phyloP scores from a whole-genome alignment of 768 basidiomycete genomes.

The Leccinum rimulosum region DNA sequence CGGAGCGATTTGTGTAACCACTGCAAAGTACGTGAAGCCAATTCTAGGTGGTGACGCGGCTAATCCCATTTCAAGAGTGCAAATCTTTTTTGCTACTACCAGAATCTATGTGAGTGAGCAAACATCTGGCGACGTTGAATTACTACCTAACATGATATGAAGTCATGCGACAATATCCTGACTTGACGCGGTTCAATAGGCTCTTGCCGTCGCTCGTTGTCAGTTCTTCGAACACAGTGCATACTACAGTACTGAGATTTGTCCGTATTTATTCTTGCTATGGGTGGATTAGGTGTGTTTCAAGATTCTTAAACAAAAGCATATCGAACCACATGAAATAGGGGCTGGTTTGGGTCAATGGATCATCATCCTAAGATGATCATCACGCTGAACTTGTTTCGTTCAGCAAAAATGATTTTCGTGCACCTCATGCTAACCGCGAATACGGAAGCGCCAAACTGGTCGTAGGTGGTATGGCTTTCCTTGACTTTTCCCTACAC shows the following conservation, averaged over 20 bases:
- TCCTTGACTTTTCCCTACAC: neutral
- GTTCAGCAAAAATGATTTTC: neutral
- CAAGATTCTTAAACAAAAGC: too few relatives aligned
- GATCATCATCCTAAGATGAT: neutral
- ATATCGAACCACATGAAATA: neutral
- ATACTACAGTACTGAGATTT: neutral
- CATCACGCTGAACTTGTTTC: neutral
- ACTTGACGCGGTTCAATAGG: neutral
- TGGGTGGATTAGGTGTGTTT: constrained; percentile 4
- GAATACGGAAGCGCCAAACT: neutral
- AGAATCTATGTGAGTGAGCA: too few relatives aligned
- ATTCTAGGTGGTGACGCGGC: too few relatives aligned
- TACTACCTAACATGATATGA: too few relatives aligned
- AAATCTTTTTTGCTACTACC: too few relatives aligned
- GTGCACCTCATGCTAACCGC: too few relatives aligned
- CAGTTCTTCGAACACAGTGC: neutral
- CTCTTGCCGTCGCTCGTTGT: constrained; percentile 3
- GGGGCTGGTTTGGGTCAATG: constrained; percentile 9
- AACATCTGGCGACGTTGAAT: too few relatives aligned
- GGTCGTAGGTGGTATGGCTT: neutral
- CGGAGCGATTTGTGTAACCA: too few relatives aligned
- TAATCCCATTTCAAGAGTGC: too few relatives aligned
- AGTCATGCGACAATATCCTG: too few relatives aligned
- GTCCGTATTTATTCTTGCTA: neutral
- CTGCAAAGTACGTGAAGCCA: too few relatives aligned